These are phyloP conservation scores for Leptographium radiaticola DNA, from an alignment of 2,329 filamentous ascomycete species.

Conservation along the genomic window DNA sequence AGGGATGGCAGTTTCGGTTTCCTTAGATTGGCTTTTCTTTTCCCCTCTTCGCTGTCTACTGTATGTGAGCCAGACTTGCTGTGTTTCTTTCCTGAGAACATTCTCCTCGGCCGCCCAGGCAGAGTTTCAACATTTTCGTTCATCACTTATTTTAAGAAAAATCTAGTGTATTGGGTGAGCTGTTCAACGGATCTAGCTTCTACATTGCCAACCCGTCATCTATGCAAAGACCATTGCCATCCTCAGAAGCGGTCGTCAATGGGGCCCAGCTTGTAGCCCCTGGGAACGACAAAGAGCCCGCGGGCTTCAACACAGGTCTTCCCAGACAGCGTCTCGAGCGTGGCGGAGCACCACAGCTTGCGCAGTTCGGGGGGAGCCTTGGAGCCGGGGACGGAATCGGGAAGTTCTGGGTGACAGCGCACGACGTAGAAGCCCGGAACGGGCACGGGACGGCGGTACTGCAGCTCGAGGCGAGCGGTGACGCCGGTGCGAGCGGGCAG, in stretches of 20 bases:
- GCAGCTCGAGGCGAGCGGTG: constrained; percentile 43
- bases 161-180: too few species aligned
- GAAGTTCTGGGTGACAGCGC: constrained; percentile 29
- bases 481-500: constrained; percentile 37
- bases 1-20: too few species aligned
- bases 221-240: neutral
- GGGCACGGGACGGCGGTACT: constrained; percentile 48
- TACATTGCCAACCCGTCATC: neutral
- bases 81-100: too few species aligned
- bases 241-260: constrained; percentile 9
- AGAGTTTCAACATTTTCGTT: too few species aligned
- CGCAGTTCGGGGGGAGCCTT: constrained; percentile 19
- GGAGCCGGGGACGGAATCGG: constrained; percentile 12
- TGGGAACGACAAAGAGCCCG: constrained; percentile 46
- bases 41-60: too few species aligned
- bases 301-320: constrained; percentile 43
- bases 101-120: too few species aligned
- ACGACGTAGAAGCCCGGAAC: constrained; percentile 53
- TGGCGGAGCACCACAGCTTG: constrained; percentile 40
- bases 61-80: too few species aligned
- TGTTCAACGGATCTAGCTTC: neutral
- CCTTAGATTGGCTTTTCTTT: too few species aligned
- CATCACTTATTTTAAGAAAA: too few species aligned
- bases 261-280: constrained; percentile 22
- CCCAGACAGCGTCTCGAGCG: constrained; percentile 42